A percentile compares a stretch with the other conserved stretches of the same genome.
These are phyloP conservation scores for Penicillium bialowiezense DNA, from an alignment of 495 filamentous ascomycete species.

Conservation along the genomic window DNA sequence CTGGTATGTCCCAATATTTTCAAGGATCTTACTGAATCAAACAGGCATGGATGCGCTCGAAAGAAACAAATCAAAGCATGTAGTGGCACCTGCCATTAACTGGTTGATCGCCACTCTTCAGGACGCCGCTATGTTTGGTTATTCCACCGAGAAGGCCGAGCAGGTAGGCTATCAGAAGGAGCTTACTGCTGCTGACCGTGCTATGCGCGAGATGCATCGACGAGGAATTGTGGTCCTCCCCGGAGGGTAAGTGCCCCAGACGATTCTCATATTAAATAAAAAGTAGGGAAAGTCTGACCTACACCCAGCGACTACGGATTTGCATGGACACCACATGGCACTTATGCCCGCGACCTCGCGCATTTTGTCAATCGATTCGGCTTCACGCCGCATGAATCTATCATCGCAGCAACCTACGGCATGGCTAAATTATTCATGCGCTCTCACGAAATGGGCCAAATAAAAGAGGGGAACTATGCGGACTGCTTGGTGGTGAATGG, in stretches of 20 bases:
- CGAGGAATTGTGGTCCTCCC: slow-evolving; percentile 47
- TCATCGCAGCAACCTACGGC: slow-evolving; percentile 48
- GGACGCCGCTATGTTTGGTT: slow-evolving; percentile 45
- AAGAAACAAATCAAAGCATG: slow-evolving; percentile 38
- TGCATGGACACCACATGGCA: slow-evolving; percentile 51
- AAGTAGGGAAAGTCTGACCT: neutral
- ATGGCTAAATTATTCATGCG: slow-evolving; percentile 49
- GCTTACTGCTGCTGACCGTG: slow-evolving; percentile 38
- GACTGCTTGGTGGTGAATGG: slow-evolving; percentile 50
- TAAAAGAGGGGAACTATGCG: slow-evolving; percentile 45
- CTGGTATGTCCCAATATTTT: neutral
- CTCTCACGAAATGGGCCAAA: slow-evolving; percentile 46
- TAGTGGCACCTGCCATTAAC: slow-evolving; percentile 49
- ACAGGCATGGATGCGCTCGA: slow-evolving; percentile 46
- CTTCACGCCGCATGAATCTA: slow-evolving; percentile 49
- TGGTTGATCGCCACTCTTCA: slow-evolving; percentile 42
- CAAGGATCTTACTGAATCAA: neutral
- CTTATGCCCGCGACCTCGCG: slow-evolving; percentile 47
- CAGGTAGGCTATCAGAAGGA: slow-evolving; percentile 45
- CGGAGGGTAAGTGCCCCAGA: slow-evolving; percentile 25
- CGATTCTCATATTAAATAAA: neutral
- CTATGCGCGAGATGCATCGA: slow-evolving; percentile 45
- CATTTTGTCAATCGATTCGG: slow-evolving; percentile 50
- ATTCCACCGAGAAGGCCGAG: slow-evolving; percentile 41
- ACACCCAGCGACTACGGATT: slow-evolving; percentile 47